phyloP scores from a whole-genome alignment of 2,329 filamentous ascomycete genomes.

The Arthrobotrys sphaeroides region DNA sequence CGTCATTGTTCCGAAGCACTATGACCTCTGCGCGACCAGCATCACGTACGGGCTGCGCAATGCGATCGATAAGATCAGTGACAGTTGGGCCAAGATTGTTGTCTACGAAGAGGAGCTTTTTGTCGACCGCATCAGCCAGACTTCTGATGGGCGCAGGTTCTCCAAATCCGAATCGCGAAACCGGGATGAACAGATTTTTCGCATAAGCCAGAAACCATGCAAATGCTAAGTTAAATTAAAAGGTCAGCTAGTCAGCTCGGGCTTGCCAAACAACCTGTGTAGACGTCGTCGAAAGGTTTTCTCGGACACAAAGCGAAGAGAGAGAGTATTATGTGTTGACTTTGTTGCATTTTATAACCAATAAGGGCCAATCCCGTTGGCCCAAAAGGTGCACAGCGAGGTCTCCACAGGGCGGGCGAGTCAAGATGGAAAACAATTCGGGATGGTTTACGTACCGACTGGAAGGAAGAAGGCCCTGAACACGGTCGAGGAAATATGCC shows the following conservation, averaged over 20 bases:
- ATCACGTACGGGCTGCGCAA: conserved; percentile 49
- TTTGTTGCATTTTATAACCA: conserved; percentile 15
- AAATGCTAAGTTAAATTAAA: conserved; percentile 12
- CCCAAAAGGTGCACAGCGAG: not conserved
- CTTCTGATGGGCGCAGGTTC: conserved; percentile 71
- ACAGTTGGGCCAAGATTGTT: conserved; percentile 67
- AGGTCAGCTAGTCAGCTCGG: not conserved
- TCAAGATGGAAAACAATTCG: not conserved
- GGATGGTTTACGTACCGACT: conserved; percentile 61
- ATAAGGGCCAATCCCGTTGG: not conserved
- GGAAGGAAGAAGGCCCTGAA: conserved; percentile 71
- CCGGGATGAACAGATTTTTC: conserved; percentile 83
- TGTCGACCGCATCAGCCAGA: conserved; percentile 69
- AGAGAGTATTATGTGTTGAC: conserved; percentile 11
- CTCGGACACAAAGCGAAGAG: no score
- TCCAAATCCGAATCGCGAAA: conserved; percentile 78
- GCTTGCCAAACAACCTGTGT: not conserved
- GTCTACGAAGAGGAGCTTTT: conserved; percentile 77
- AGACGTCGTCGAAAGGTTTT: no score
- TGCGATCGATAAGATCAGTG: conserved; percentile 54
- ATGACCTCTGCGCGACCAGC: conserved; percentile 58
- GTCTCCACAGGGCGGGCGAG: not conserved
- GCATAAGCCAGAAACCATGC: conserved; percentile 67
- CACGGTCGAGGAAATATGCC: conserved; percentile 66
- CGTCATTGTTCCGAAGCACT: conserved; percentile 70